These are phyloP conservation scores for Orbilia brochopaga DNA, from an alignment of 2,329 filamentous ascomycete genomes.

Conservation along the genomic window DNA sequence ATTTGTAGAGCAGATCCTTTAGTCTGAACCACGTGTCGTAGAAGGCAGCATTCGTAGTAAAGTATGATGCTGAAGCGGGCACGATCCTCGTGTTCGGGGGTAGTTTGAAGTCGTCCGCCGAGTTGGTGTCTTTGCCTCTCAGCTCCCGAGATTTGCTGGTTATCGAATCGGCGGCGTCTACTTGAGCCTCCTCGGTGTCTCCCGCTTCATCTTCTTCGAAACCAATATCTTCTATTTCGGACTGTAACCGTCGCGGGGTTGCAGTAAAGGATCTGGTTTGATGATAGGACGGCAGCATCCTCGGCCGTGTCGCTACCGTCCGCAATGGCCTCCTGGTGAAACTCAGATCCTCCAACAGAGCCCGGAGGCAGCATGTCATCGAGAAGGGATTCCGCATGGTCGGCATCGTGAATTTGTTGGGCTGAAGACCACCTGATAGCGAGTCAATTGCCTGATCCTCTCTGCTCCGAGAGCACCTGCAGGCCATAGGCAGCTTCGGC, in stretches of 20 bases:
- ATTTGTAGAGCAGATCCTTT: slow-evolving; percentile 72
- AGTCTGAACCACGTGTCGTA: slow-evolving; percentile 81
- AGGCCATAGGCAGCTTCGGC: slow-evolving; percentile 20
- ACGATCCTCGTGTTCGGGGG: slow-evolving; percentile 61
- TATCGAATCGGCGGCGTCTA: slow-evolving; percentile 6
- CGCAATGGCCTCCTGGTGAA: slow-evolving; percentile 25
- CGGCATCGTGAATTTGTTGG: slow-evolving; percentile 24
- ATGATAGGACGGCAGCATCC: slow-evolving; percentile 21
- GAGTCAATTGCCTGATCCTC: slow-evolving; percentile 33
- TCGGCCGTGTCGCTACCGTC: slow-evolving; percentile 17
- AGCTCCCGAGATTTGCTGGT: slow-evolving; percentile 26
- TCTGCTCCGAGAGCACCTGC: slow-evolving; percentile 25
- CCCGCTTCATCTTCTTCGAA: neutral
- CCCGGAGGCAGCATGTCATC: slow-evolving; percentile 49
- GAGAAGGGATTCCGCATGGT: slow-evolving; percentile 45
- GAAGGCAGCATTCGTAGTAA: slow-evolving; percentile 82
- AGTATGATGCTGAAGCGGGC: slow-evolving; percentile 90
- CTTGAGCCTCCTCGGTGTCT: neutral
- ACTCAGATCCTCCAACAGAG: slow-evolving; percentile 40
- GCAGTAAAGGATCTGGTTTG: slow-evolving; percentile 29
- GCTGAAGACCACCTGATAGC: slow-evolving; percentile 16
- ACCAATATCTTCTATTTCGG: neutral
- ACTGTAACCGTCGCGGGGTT: slow-evolving; percentile 26
- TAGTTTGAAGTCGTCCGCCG: slow-evolving; percentile 24
- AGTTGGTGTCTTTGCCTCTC: slow-evolving; percentile 8